Evolutionary conservation across 106 monocot genomes (phyloP).

Genomic region (Dioscorea alata): DNA sequence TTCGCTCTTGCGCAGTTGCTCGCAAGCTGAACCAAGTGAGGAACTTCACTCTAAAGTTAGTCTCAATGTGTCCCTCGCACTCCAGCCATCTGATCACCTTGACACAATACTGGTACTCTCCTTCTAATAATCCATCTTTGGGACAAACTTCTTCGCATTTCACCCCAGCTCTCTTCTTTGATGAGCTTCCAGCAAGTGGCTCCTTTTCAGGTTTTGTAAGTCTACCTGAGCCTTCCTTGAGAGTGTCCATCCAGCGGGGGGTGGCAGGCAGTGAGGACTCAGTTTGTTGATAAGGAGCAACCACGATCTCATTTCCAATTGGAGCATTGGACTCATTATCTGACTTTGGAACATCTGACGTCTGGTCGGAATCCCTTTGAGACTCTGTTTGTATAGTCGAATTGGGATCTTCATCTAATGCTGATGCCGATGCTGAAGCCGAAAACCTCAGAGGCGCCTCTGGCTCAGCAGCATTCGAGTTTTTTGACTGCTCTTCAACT

Average conservation of each 20-base stretch:
- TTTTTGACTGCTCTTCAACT: not conserved
- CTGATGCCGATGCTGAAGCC: conserved; percentile 28
- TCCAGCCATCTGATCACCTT: conserved; percentile 71
- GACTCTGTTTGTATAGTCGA: conserved; percentile 23
- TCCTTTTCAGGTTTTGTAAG: conserved; percentile 20
- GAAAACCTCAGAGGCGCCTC: conserved; percentile 31
- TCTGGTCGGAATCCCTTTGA: conserved; percentile 27
- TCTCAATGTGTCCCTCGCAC: conserved; percentile 65
- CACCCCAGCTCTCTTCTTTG: conserved; percentile 19
- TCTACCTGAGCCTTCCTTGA: conserved; percentile 28
- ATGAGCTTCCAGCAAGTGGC: conserved; percentile 26
- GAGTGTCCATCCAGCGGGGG: conserved; percentile 34
- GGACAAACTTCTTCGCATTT: conserved; percentile 9
- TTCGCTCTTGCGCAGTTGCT: conserved; percentile 36
- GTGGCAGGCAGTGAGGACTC: conserved; percentile 26
- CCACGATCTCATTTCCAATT: conserved; percentile 14
- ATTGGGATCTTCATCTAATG: conserved; percentile 58
- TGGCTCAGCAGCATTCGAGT: conserved; percentile 12
- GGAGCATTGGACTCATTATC: conserved; percentile 26
- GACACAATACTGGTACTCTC: conserved; percentile 65
- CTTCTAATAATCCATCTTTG: conserved; percentile 27
- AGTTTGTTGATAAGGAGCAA: conserved; percentile 9
- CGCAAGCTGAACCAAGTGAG: conserved; percentile 89
- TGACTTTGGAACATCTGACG: conserved; percentile 22
- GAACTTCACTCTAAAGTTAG: conserved; percentile 77